Evolutionary conservation across 1,139 yeast genomes (phyloP), one percentile per base, ranked within the genome.

Genomic region (Pichiaceae sp.): DNA sequence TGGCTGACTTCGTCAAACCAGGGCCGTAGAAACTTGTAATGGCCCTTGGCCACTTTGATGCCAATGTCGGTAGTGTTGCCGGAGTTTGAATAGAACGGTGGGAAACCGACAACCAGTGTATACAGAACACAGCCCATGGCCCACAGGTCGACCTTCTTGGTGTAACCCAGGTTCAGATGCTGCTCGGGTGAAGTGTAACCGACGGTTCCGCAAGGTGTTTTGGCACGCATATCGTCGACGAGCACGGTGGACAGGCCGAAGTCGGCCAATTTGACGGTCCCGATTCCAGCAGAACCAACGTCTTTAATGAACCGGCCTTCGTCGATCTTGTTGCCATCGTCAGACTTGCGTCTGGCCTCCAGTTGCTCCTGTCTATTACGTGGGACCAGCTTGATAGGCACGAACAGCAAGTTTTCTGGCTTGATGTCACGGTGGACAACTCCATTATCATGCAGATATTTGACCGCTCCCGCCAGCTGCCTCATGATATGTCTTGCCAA

Each of bases 401-500:
- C 97, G 47, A 93, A 87, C 47, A 93, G 66, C 27, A 93, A 60
- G 50, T 93, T 93, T 53, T 93, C 98, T 0, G 98, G 98, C 56
- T 93, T 93, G 33, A 59, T 42, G 58, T 93, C 99, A 50, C 96
- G 78, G 59, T 93, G 98, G 42, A 91, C 84, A 33, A 93, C 85
- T 1, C 96, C 96, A 49, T 84, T 73, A 35, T 71, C 64, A 61
- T 91, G 98, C 50, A 91, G 65, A 57, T 85, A 84, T 44, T 77
- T 72, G 20, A 91, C 71, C 0, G 97, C 93, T 35, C 78, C 68
- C 7, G 95, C 86, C 35, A 91, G 77, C 56, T 91, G 98, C 32
- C 69, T 62, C 42, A 91, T 84, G 11, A 89, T 81, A 62, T 89
- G 96, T 32, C 94, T 69, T 4, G 95, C 70, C 39, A 91, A 66